Conservation (phyloP, 2,329 filamentous ascomycete species). For the Ceratocystis albifundus region DNA sequence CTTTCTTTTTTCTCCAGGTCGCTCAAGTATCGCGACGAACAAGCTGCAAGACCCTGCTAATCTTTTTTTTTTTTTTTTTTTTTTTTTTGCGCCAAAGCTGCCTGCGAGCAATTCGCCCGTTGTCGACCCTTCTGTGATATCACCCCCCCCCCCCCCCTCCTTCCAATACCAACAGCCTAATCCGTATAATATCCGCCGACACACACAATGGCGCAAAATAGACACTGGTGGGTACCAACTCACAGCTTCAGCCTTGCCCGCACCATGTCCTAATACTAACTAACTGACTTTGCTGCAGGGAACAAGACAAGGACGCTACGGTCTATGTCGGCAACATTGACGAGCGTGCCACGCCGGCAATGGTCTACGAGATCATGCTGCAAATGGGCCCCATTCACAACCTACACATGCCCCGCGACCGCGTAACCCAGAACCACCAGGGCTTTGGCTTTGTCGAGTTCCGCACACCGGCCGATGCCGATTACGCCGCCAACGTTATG, state of each 20-base stretch:
- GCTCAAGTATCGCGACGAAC: neutral
- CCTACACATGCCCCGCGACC: conserved; percentile 95
- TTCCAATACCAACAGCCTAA: neutral
- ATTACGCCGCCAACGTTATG: conserved; percentile 94
- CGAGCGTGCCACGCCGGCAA: conserved; percentile 79
- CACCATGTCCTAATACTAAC: conserved; percentile 11
- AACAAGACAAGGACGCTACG: conserved; percentile 96
- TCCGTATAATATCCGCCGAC: neutral
- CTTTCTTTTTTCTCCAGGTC: neutral
- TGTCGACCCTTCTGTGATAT: neutral
- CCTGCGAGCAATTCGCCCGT: neutral
- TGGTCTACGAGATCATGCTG: conserved; percentile 96
- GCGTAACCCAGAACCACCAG: conserved; percentile 91
- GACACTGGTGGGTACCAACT: conserved; percentile 54
- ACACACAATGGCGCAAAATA: conserved; percentile 51
- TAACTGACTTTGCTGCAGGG: conserved; percentile 41
- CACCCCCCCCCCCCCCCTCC: neutral
- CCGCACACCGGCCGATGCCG: conserved; percentile 85
- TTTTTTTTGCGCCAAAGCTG: neutral
- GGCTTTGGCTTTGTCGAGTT: conserved; percentile 99
- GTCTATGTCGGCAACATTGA: conserved; percentile 98
- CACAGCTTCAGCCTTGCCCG: neutral
- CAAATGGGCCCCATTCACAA: conserved; percentile 96
- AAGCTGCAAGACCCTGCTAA: neutral
- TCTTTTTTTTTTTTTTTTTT: too few species aligned